A percentile compares a stretch with the other conserved stretches of the same genome.
phyloP scores from a whole-genome alignment of 306 rosid species.

The Gleditsia sinensis region DNA sequence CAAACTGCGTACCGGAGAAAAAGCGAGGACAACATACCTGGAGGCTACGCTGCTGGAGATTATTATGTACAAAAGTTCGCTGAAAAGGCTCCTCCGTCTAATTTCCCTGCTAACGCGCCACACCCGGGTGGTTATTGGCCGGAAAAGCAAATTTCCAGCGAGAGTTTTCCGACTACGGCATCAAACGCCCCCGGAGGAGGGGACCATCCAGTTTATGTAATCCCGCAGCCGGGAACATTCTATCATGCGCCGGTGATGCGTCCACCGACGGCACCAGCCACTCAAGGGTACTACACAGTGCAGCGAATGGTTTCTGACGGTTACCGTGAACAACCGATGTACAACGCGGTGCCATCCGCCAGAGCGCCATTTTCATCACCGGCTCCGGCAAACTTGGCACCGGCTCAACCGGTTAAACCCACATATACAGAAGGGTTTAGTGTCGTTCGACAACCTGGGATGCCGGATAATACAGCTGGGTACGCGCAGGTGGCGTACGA shows the following conservation, averaged over 20 bases:
- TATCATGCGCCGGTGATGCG: conserved; percentile 65
- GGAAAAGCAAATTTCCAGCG: conserved; percentile 59
- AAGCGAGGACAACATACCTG: conserved; percentile 51
- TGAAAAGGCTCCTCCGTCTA: conserved; percentile 49
- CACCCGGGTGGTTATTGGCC: conserved; percentile 58
- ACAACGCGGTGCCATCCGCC: conserved; percentile 42
- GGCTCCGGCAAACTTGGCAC: conserved; percentile 36
- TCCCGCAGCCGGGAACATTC: conserved; percentile 52
- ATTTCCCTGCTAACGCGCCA: conserved; percentile 29
- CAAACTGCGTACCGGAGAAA: conserved; percentile 60
- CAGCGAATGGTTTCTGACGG: conserved; percentile 62
- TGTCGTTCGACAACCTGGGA: conserved; percentile 42
- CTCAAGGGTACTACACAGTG: conserved; percentile 72
- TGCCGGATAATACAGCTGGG: conserved; percentile 36
- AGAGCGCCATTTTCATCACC: conserved; percentile 38
- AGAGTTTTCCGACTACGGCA: conserved; percentile 43
- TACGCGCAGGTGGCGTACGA: conserved; percentile 63
- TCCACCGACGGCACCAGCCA: conserved; percentile 35
- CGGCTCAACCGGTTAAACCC: conserved; percentile 53
- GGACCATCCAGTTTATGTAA: conserved; percentile 67
- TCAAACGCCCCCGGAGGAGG: conserved; percentile 45
- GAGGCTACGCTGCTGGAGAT: conserved; percentile 60
- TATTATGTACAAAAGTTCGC: conserved; percentile 57
- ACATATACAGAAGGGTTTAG: conserved; percentile 61
- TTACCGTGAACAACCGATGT: conserved; percentile 76